These are phyloP conservation scores for Boletus reticuloceps DNA, from an alignment of 768 basidiomycete genomes.

Conservation along the genomic window DNA sequence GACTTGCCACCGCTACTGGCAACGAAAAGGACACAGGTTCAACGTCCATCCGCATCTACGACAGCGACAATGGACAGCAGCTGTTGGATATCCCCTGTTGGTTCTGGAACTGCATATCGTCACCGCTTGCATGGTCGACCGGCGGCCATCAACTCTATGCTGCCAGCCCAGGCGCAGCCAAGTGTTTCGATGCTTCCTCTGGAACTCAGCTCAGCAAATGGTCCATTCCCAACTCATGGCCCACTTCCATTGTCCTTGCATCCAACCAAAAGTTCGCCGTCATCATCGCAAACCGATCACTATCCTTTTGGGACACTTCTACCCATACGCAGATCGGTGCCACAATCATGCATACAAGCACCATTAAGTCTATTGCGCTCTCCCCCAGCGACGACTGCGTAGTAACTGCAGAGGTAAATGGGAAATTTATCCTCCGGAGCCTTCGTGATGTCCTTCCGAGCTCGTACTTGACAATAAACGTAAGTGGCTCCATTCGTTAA, in stretches of 20 bases:
- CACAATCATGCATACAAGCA: background rate
- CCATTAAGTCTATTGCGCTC: background rate
- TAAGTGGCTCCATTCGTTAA: background rate
- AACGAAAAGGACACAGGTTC: background rate
- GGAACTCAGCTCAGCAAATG: too few relatives aligned
- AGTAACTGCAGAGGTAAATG: background rate
- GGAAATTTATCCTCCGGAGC: background rate
- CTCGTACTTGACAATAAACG: background rate
- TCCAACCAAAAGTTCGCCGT: too few relatives aligned
- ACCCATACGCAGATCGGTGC: background rate
- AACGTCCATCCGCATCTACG: background rate
- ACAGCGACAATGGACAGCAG: background rate
- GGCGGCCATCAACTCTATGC: background rate
- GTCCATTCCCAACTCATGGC: too few relatives aligned
- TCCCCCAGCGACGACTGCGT: background rate
- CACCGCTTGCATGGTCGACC: background rate
- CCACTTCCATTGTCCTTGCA: too few relatives aligned
- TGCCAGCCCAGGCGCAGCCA: background rate
- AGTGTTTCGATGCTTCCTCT: background rate
- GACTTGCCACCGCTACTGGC: too few relatives aligned
- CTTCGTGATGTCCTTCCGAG: background rate
- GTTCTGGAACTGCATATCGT: background rate
- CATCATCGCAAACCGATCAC: background rate
- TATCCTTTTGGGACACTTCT: conserved; percentile 2
- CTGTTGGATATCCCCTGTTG: background rate